Evolutionary conservation across 176 grass and related monocot genomes (phyloP), one percentile per base, ranked within the genome.

Genomic region (Eragrostis nindensis): DNA sequence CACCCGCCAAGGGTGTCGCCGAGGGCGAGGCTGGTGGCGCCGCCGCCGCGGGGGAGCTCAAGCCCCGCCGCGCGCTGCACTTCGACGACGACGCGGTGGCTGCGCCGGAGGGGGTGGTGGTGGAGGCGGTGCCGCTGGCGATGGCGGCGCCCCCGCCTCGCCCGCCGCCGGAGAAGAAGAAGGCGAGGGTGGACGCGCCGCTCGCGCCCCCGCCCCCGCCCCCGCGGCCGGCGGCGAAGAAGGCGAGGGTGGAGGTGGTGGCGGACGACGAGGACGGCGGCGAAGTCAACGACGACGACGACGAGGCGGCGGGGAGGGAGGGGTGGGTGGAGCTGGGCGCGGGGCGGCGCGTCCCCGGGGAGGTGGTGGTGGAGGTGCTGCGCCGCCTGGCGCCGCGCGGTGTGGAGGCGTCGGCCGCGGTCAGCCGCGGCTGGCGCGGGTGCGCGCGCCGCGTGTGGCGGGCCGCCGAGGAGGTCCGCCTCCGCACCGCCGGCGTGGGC

Each of bases 341-440:
- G 3, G 85, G 82, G 4, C 61, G 71, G 76, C 29, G 61, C 4
- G 59, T 87, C 14, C 89, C 92, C 1, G 32, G 71, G 65, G 68
- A 74, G 36, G 87, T 78, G 39, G 19, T 89, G 57, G 74, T 85
- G 25, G 92, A 92, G 80, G 85, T 94, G 43, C 62, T 94, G 48
- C 86, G 84, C 29, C 82, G 92, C 32, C 77, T 97, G 16, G 2
- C 83, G 0, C 87, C 91, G 2, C 75, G 79, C 72, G 92, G 24
- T 8, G 82, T 97, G 39, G 85, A 83, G 38, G 83, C 71, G 12
- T 75, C 88, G 8, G 83, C 87, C 16, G 90, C 57, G 0, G 92
- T 94, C 50, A 87, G 95, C 83, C 79, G 81, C 40, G 83, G 88
- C 0, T 98, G 92, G 95, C 85, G 86, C 15, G 90, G 83, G 14